phyloP scores from a whole-genome alignment of 495 filamentous ascomycete genomes.

The Talaromyces thailandensis region DNA sequence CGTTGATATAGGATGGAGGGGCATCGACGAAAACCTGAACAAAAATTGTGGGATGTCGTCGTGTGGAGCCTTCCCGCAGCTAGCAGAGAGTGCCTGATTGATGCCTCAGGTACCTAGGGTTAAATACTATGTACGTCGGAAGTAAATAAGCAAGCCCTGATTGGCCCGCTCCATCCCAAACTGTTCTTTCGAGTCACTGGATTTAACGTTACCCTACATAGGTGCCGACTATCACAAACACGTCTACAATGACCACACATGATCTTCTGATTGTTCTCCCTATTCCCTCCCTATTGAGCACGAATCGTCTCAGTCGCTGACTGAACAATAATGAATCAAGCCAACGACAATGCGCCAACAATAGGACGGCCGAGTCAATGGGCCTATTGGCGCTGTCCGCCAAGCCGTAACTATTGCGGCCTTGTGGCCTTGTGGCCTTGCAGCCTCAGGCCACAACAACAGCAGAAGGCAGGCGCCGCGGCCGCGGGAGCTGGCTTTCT shows the following conservation, averaged over 20 bases:
- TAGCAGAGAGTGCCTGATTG: not conserved
- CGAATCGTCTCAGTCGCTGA: not conserved
- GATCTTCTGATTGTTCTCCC: not conserved
- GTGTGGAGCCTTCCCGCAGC: constrained; percentile 6
- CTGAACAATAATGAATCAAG: not conserved
- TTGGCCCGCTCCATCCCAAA: not conserved
- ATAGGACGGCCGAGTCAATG: constrained; percentile 13
- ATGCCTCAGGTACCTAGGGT: constrained; percentile 1
- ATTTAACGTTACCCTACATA: not conserved
- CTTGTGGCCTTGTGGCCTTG: constrained; percentile 16
- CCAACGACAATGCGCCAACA: not conserved
- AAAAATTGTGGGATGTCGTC: constrained; percentile 6
- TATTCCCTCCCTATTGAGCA: not conserved
- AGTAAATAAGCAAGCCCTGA: not conserved
- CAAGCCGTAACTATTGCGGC: constrained; percentile 12
- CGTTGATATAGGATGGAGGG: constrained; percentile 11
- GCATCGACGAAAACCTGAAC: constrained; percentile 17
- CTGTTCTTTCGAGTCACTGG: not conserved
- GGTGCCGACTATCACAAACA: too few relatives aligned
- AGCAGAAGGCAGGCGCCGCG: constrained; percentile 9
- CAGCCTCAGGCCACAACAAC: constrained; percentile 20
- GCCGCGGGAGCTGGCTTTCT: constrained; percentile 21
- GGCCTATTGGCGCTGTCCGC: not conserved
- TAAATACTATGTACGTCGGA: not conserved
- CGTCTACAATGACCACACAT: not conserved